Evolutionary conservation across 305 asterid genomes (phyloP), one percentile per base, ranked within the genome.

Genomic region (Fraxinus latifolia): DNA sequence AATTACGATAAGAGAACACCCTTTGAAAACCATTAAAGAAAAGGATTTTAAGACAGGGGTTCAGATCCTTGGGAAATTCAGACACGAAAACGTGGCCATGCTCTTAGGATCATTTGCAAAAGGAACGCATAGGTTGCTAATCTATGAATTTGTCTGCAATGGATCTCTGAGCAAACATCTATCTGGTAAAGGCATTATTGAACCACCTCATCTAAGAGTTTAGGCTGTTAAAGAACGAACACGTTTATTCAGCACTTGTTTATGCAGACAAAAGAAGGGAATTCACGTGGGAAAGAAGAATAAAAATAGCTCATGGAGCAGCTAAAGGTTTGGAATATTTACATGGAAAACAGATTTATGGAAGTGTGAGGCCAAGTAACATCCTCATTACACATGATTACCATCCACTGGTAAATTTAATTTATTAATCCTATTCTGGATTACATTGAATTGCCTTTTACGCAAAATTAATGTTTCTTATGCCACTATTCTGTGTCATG

Each of bases 101-200:
- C 86, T 92, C 53, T 7, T 92, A 47, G 96, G 96, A 50, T 87
- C 87, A 4, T 90, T 93, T 65, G 85, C 83, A 6, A 88, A 84
- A 82, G 92, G 90, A 7, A 74, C 82, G 17, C 86, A 47, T 6
- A 83, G 87, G 82, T 83, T 86, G 32, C 89, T 92, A 8, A 88
- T 92, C 17, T 92, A 89, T 31, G 93, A 92, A 65, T 86, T 82
- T 34, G 78, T 87, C 39, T 89, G 96, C 83, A 87, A 92, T 1
- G 90, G 87, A 4, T 89, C 94, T 1, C 86, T 92, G 4, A 81
- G 83, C 86, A 77, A 53, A 68, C 91, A 87, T 76, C 81, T 92
- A 83, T 89, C 90, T 23, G 67, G 93, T 89, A 79, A 84, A 82
- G 17, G 6, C 33, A 33, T 4, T n/a, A 19, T 27, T 71, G 79